phyloP scores from a whole-genome alignment of 768 basidiomycete genomes.

The Gymnopilus dilepis region DNA sequence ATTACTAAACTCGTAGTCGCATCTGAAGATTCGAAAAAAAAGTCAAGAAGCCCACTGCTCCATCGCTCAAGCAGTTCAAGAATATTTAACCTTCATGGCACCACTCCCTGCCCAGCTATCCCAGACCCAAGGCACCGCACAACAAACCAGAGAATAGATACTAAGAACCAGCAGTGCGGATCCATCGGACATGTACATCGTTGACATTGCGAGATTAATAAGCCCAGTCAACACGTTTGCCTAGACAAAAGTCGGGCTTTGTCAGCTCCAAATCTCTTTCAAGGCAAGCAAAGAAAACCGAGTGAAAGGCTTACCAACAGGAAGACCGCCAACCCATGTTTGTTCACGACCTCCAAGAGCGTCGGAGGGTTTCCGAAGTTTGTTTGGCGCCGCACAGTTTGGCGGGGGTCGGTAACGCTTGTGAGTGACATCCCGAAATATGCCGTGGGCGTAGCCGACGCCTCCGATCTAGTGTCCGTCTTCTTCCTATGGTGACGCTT shows the following conservation, averaged over 20 bases:
- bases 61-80: background rate
- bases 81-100: background rate
- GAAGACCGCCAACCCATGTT: conserved; percentile 80
- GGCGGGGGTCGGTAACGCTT: background rate
- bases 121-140: conserved; percentile 63
- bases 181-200: conserved; percentile 73
- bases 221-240: conserved; percentile 89
- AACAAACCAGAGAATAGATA: conserved; percentile 64
- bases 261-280: background rate
- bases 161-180: conserved; percentile 66
- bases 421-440: conserved; percentile 3
- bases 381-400: conserved; percentile 12
- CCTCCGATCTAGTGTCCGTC: background rate
- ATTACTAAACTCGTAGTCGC: no score
- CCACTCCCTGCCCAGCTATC: background rate
- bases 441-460: background rate
- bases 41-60: background rate
- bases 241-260: conserved; percentile 40
- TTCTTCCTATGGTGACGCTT: conserved; percentile 12
- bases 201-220: conserved; percentile 78
- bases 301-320: conserved; percentile 63
- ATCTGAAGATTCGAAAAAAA: no score
- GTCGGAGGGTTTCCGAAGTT: conserved; percentile 40
- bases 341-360: conserved; percentile 83
- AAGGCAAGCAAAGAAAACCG: background rate